phyloP scores from a whole-genome alignment of 257 asterid species.

The Capsicum pubescens region DNA sequence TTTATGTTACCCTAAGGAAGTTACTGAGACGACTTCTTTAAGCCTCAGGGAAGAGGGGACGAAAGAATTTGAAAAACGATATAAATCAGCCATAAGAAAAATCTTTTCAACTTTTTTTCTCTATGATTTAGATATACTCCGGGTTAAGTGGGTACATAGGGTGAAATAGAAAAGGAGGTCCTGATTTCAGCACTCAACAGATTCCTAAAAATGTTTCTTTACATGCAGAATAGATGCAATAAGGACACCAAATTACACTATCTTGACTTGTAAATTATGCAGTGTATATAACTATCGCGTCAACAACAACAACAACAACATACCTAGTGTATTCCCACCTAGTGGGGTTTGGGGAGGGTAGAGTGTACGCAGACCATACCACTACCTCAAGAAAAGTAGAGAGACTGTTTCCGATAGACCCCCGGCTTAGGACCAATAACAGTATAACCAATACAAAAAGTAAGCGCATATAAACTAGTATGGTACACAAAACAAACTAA shows the following conservation, averaged over 20 bases:
- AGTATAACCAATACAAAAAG: too few species aligned
- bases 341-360: too few species aligned
- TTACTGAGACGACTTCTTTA: neutral
- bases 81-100: neutral
- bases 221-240: slow-evolving; percentile 2
- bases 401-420: too few species aligned
- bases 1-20: neutral
- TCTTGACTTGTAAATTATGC: neutral
- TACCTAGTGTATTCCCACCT: too few species aligned
- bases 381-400: too few species aligned
- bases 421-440: too few species aligned
- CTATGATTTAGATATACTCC: neutral
- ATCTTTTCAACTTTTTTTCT: slow-evolving; percentile 2
- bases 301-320: too few species aligned
- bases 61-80: neutral
- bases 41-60: neutral
- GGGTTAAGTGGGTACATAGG: slow-evolving; percentile 7
- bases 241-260: slow-evolving; percentile 5
- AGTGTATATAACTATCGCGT: neutral
- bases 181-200: neutral
- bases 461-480: too few species aligned
- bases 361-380: too few species aligned
- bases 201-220: slow-evolving; percentile 3
- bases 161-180: neutral
- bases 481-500: too few species aligned